Conservation (phyloP, 2,329 filamentous ascomycete genomes). For the Chaetoscypha palmicola region DNA sequence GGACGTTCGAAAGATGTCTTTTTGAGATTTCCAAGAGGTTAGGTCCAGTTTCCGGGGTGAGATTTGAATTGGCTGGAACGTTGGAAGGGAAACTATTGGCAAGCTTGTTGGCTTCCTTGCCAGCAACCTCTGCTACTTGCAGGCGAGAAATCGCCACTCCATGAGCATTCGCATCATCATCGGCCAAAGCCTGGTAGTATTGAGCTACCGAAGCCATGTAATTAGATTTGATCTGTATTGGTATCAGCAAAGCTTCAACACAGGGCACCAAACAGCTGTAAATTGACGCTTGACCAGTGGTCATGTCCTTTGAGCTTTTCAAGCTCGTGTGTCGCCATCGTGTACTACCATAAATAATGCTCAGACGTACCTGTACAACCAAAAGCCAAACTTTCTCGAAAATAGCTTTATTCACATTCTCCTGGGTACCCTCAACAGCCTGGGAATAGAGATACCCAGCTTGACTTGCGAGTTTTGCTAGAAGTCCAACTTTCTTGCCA, state of each 20-base stretch:
- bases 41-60: conserved; percentile 70
- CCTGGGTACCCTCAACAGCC: conserved; percentile 81
- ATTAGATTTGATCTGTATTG: conserved; percentile 61
- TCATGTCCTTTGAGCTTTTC: no score
- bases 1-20: conserved; percentile 70
- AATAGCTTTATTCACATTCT: conserved; percentile 82
- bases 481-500: conserved; percentile 81
- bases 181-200: conserved; percentile 87
- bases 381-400: conserved; percentile 93
- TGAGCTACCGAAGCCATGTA: conserved; percentile 82
- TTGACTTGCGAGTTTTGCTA: conserved; percentile 91
- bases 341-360: no score
- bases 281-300: no score
- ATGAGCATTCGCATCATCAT: conserved; percentile 82
- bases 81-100: conserved; percentile 76
- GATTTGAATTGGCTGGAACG: conserved; percentile 72
- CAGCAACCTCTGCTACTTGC: conserved; percentile 70
- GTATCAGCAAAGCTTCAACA: no score
- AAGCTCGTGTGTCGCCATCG: no score
- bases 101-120: conserved; percentile 68
- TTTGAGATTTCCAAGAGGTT: conserved; percentile 76
- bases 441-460: conserved; percentile 83
- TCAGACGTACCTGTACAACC: conserved; percentile 66
- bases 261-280: no score
- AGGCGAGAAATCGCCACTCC: conserved; percentile 79